Evolutionary conservation across 306 rosid species (phyloP).

Genomic region (Alnus rubra): DNA sequence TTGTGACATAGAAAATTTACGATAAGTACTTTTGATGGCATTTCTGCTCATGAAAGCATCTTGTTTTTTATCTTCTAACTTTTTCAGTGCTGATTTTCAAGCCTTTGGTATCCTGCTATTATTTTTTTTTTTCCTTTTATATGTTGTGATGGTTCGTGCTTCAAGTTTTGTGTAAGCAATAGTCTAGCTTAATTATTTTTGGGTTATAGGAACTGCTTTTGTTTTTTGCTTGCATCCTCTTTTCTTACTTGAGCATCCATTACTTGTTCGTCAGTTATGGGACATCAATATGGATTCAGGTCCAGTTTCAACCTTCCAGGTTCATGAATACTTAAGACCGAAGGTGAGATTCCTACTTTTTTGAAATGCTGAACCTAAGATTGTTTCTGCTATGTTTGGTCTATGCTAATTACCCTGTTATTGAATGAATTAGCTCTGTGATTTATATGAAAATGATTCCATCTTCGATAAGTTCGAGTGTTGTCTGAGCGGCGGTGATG

Average conservation of each 20-base stretch:
- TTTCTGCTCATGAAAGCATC: neutral
- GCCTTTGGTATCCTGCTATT: conserved; percentile 1
- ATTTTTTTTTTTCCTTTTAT: neutral
- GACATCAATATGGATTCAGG: conserved; percentile 99
- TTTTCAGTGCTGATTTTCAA: neutral
- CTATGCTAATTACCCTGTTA: conserved; percentile 18
- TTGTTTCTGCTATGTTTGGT: conserved; percentile 20
- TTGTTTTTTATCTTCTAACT: neutral
- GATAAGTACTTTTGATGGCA: neutral
- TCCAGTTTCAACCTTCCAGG: conserved; percentile 91
- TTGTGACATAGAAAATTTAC: neutral
- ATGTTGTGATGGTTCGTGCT: neutral
- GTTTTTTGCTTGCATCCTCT: neutral
- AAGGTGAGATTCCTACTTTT: conserved; percentile 62
- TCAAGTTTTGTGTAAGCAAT: neutral
- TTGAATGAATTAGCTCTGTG: conserved; percentile 74
- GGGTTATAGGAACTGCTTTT: neutral
- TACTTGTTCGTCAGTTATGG: conserved; percentile 77
- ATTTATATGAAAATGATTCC: conserved; percentile 94
- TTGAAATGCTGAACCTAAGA: conserved; percentile 17
- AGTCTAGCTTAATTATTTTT: neutral
- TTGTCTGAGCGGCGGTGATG: conserved; percentile 94
- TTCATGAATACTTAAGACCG: conserved; percentile 94
- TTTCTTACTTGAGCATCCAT: conserved; percentile 2
- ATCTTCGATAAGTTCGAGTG: conserved; percentile 98